Percentiles rank a stretch among this genome's conserved stretches.
phyloP scores from a whole-genome alignment of 2,329 filamentous ascomycete genomes.

The Myriosclerotinia curreyana region DNA sequence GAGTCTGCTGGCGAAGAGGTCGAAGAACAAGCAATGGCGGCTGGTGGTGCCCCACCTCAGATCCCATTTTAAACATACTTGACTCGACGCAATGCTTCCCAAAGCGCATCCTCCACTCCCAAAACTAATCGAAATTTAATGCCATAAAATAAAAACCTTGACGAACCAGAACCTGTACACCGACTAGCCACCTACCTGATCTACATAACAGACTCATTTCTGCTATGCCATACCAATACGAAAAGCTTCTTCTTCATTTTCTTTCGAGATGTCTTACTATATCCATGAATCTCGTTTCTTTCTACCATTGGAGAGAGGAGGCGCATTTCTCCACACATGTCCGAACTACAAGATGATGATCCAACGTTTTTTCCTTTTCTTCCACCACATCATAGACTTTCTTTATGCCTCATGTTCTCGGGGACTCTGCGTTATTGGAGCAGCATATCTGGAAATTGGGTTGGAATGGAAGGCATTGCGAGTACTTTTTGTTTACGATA shows the following conservation, averaged over 20 bases:
- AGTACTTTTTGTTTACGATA: slow-evolving; percentile 17
- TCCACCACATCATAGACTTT: slow-evolving; percentile 24
- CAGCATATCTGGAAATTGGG: slow-evolving; percentile 20
- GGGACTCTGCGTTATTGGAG: slow-evolving; percentile 5
- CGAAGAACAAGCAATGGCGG: slow-evolving; percentile 73
- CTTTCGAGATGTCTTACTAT: slow-evolving; percentile 36
- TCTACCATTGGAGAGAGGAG: slow-evolving; percentile 20
- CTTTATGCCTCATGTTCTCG: slow-evolving; percentile 18
- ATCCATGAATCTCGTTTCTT: slow-evolving; percentile 17
- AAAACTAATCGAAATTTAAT: slow-evolving; percentile 37
- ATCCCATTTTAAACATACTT: slow-evolving; percentile 60
- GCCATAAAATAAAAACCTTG: slow-evolving; percentile 21
- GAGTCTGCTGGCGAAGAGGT: slow-evolving; percentile 82
- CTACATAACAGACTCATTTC: slow-evolving; percentile 12
- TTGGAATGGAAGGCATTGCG: slow-evolving; percentile 15
- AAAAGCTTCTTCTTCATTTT: slow-evolving; percentile 31
- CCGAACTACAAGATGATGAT: slow-evolving; percentile 11
- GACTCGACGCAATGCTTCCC: slow-evolving; percentile 25
- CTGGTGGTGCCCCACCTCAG: slow-evolving; percentile 48
- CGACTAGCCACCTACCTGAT: slow-evolving; percentile 14
- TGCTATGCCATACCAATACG: slow-evolving; percentile 26
- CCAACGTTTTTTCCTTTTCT: neutral
- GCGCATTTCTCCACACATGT: slow-evolving; percentile 15
- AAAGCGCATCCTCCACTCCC: slow-evolving; percentile 23
- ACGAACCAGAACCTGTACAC: slow-evolving; percentile 25